Evolutionary conservation across 495 filamentous ascomycete genomes (phyloP).

Genomic region (Aspergillus coremiiformis): DNA sequence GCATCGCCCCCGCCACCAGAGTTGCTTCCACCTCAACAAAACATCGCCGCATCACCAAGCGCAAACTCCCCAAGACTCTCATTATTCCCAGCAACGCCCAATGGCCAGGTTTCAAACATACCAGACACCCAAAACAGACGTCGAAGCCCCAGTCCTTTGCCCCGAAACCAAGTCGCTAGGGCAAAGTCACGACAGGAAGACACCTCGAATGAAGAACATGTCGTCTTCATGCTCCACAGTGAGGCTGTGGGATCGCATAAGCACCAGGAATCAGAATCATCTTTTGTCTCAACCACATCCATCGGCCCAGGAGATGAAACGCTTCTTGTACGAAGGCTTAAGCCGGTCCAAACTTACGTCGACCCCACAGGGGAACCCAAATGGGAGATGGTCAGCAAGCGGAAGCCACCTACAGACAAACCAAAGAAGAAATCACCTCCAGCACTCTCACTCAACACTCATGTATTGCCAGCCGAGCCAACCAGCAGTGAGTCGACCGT

Average conservation of each 20-base stretch:
- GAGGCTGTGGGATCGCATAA: slow-evolving; percentile 3
- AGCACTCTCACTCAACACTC: slow-evolving; percentile 11
- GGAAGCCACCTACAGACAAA: slow-evolving; percentile 1
- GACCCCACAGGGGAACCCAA: slow-evolving; percentile 13
- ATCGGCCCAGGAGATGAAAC: slow-evolving; percentile 15
- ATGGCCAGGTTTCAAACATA: slow-evolving; percentile 31
- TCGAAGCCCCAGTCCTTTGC: slow-evolving; percentile 38
- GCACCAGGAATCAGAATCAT: slow-evolving; percentile 14
- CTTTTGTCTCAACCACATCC: slow-evolving; percentile 15
- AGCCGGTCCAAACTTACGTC: slow-evolving; percentile 11
- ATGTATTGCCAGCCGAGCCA: slow-evolving; percentile 6
- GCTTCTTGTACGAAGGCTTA: slow-evolving; percentile 11
- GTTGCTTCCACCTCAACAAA: slow-evolving; percentile 29
- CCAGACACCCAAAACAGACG: slow-evolving; percentile 30
- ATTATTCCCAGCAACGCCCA: slow-evolving; percentile 52
- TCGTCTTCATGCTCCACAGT: slow-evolving; percentile 12
- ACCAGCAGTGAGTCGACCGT: slow-evolving; percentile 5
- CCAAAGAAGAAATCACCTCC: not conserved
- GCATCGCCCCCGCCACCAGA: slow-evolving; percentile 2
- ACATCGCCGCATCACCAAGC: slow-evolving; percentile 53
- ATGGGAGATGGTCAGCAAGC: slow-evolving; percentile 21
- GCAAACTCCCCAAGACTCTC: slow-evolving; percentile 53
- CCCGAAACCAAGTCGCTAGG: slow-evolving; percentile 9
- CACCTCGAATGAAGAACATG: slow-evolving; percentile 4
- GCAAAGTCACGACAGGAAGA: slow-evolving; percentile 4